phyloP scores from a whole-genome alignment of 371 early-diverging fungal species.

The Chytridiales sp. region DNA sequence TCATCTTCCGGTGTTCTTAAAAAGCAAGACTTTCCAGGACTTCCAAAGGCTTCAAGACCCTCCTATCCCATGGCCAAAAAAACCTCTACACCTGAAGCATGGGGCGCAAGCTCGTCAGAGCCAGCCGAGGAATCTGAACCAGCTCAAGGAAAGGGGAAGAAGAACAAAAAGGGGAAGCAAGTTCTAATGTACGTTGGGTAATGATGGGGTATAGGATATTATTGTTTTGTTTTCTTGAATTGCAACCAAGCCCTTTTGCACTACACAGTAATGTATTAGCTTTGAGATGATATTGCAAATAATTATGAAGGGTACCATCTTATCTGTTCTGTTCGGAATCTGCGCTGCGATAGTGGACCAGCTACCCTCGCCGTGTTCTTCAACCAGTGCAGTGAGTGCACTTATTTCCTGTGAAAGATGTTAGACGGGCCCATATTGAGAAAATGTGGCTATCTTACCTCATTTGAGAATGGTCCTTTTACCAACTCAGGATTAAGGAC shows the following conservation, averaged over 20 bases:
- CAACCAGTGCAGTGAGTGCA: no score
- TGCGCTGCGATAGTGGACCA: not conserved
- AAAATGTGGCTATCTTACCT: no score
- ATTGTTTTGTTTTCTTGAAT: no score
- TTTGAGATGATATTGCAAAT: no score
- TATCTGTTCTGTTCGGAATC: no score
- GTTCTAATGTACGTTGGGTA: slow-evolving; percentile 35
- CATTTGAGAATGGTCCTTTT: slow-evolving; percentile 54
- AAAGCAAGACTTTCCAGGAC: slow-evolving; percentile 23
- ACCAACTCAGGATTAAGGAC: slow-evolving; percentile 64
- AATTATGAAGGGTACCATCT: no score
- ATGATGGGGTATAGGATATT: no score
- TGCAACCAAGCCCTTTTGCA: no score
- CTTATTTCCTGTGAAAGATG: no score
- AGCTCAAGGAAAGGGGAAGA: slow-evolving; percentile 12
- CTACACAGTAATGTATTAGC: no score
- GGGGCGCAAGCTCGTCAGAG: not conserved
- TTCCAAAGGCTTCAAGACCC: slow-evolving; percentile 21
- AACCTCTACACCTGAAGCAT: not conserved
- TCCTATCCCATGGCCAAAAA: slow-evolving; percentile 8
- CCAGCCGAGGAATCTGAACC: not conserved
- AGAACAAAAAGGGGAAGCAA: slow-evolving; percentile 31
- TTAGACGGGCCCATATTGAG: no score
- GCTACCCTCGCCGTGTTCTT: slow-evolving; percentile 56
- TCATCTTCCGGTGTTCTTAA: not conserved